Percentiles rank a stretch among this genome's conserved stretches.
Conservation (phyloP, 352 stramenopile genomes). For the Peronospora farinosa region DNA sequence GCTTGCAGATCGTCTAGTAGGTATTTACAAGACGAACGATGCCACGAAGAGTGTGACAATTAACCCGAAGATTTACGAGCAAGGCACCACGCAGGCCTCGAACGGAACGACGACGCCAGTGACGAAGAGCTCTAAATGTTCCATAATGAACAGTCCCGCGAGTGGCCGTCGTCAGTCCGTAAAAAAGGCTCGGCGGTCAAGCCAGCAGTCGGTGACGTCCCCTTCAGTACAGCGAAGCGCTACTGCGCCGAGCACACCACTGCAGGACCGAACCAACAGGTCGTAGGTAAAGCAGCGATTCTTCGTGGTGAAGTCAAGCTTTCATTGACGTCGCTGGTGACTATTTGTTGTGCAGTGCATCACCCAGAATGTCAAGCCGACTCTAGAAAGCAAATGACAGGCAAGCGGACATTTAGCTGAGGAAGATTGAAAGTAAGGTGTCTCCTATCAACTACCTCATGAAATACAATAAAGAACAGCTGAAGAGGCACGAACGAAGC, state of each 20-base stretch:
- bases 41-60: conserved; percentile 99
- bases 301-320: neutral
- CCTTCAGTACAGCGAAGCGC: conserved; percentile 16
- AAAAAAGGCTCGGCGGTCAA: conserved; percentile 34
- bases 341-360: neutral
- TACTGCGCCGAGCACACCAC: conserved; percentile 17
- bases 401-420: neutral
- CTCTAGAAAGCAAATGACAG: neutral
- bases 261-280: conserved; percentile 43
- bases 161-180: conserved; percentile 17
- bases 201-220: conserved; percentile 25
- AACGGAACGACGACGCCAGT: conserved; percentile 16
- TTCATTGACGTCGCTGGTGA: neutral
- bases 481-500: neutral
- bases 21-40: conserved; percentile 99
- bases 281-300: conserved; percentile 21
- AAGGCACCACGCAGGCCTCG: conserved; percentile 19
- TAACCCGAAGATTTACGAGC: conserved; percentile 90
- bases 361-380: neutral
- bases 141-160: conserved; percentile 21
- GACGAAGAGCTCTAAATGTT: conserved; percentile 20
- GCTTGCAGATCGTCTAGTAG: conserved; percentile 96
- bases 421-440: no score
- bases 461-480: neutral
- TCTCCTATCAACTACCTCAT: neutral